Conservation (phyloP, 257 asterid species). For the Fraxinus excelsior region DNA sequence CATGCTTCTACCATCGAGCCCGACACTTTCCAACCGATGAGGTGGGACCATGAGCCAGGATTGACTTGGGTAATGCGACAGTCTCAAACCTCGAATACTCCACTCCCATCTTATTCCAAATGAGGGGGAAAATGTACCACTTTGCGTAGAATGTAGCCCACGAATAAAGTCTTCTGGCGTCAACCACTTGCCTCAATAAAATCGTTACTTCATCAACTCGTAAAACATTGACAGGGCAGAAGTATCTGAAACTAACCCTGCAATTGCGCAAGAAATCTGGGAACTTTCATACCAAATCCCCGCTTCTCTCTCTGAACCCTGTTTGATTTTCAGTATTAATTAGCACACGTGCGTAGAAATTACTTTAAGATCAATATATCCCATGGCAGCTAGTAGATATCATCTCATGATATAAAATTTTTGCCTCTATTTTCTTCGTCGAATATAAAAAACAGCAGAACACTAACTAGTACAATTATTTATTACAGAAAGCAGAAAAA, state of each 20-base stretch:
- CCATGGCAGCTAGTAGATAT: no score
- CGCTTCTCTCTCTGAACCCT: slow-evolving; percentile 80
- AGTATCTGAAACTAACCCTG: slow-evolving; percentile 33
- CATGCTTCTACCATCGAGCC: no score
- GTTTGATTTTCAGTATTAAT: slow-evolving; percentile 30
- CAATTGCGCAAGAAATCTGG: slow-evolving; percentile 46
- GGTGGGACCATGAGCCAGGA: no score
- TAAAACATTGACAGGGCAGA: no score
- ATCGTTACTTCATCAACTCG: neutral
- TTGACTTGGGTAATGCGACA: no score
- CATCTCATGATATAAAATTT: no score
- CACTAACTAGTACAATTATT: neutral
- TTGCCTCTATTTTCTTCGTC: no score
- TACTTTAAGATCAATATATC: no score
- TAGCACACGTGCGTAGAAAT: neutral
- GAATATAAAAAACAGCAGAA: neutral
- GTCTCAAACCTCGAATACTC: no score
- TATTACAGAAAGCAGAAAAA: slow-evolving; percentile 12
- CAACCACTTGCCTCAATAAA: neutral
- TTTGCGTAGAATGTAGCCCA: neutral
- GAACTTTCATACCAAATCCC: slow-evolving; percentile 93
- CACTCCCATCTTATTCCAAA: no score
- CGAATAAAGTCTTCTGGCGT: neutral
- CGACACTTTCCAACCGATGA: no score
- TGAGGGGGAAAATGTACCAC: neutral